These are phyloP conservation scores for Plenodomus biglobosus DNA, from an alignment of 2,329 filamentous ascomycete genomes.

Conservation along the genomic window DNA sequence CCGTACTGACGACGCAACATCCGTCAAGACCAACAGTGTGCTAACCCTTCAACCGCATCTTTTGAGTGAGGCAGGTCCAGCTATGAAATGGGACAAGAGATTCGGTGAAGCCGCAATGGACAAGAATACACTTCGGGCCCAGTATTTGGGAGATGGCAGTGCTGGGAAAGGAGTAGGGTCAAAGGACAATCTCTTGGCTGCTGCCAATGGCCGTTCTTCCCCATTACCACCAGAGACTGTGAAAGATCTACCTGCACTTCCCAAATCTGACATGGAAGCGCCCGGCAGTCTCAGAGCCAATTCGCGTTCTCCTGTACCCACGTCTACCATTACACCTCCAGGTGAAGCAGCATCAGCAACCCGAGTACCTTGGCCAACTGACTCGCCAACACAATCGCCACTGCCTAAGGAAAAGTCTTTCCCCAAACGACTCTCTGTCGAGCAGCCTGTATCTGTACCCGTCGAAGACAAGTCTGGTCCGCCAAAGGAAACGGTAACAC, in stretches of 20 bases:
- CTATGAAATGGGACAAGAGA: conserved; percentile 95
- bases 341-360: conserved; percentile 39
- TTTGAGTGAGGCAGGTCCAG: conserved; percentile 82
- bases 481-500: conserved; percentile 27
- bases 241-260: conserved; percentile 48
- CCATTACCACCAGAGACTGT: conserved; percentile 28
- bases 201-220: conserved; percentile 37
- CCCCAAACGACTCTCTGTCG: conserved; percentile 2
- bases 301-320: conserved; percentile 33
- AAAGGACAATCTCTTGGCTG: conserved; percentile 46
- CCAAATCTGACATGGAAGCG: conserved; percentile 31
- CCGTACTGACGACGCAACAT: conserved; percentile 55
- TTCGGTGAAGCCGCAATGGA: conserved; percentile 93
- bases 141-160: conserved; percentile 76
- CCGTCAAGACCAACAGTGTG: conserved; percentile 81
- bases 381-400: conserved; percentile 29
- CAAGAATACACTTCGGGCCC: conserved; percentile 78
- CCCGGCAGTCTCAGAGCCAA: conserved; percentile 22
- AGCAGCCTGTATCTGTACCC: conserved; percentile 1
- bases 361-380: conserved; percentile 33
- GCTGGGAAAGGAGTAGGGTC: conserved; percentile 68
- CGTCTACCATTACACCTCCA: conserved; percentile 20
- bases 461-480: conserved; percentile 36
- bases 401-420: conserved; percentile 37
- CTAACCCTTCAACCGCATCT: conserved; percentile 85